These are phyloP conservation scores for Kodamaea restingae DNA, from an alignment of 805 yeast species.

Conservation along the genomic window DNA sequence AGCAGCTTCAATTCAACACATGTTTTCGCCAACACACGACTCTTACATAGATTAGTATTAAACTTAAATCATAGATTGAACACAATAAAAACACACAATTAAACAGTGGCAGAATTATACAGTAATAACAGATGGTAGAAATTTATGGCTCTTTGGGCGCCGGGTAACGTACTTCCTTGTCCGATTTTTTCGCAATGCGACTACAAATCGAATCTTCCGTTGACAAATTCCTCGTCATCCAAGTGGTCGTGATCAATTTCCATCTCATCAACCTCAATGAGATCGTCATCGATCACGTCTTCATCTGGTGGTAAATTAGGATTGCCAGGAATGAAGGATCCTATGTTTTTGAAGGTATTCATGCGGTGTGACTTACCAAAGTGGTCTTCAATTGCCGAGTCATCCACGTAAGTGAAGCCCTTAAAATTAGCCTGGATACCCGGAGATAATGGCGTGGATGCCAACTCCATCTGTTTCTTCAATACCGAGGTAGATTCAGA, in stretches of 20 bases:
- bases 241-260: constrained; percentile 56
- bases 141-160: too few species aligned
- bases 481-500: constrained; percentile 82
- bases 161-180: too few species aligned
- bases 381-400: constrained; percentile 85
- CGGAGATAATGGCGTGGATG: constrained; percentile 82
- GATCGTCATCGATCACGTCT: constrained; percentile 72
- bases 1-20: neutral
- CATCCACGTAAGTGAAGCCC: constrained; percentile 96
- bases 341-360: constrained; percentile 43
- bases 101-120: constrained; percentile 2
- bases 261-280: constrained; percentile 46
- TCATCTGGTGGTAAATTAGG: constrained; percentile 80
- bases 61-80: neutral
- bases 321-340: constrained; percentile 75
- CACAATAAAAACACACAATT: constrained; percentile 1
- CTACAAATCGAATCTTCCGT: constrained; percentile 82
- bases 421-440: constrained; percentile 95
- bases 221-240: constrained; percentile 77
- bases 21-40: neutral
- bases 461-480: constrained; percentile 59
- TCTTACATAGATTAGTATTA: too few species aligned
- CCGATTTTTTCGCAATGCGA: too few species aligned
- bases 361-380: constrained; percentile 44
- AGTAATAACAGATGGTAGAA: neutral